Conservation (phyloP, 2,329 filamentous ascomycete genomes). For the Exophiala sp. region DNA sequence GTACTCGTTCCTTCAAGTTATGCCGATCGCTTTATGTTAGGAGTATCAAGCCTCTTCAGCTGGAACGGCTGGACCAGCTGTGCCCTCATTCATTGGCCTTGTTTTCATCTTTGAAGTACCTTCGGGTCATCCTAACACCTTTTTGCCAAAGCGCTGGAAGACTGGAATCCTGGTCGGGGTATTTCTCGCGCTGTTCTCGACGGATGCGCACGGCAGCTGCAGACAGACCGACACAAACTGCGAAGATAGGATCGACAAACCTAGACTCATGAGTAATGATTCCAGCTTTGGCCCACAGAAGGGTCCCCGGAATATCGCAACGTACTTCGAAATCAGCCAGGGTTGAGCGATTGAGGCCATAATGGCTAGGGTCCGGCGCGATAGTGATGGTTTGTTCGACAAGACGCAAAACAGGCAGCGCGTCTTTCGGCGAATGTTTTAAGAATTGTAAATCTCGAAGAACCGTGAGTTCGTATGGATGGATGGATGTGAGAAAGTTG, state of each 20-base stretch:
- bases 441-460: no score
- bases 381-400: no score
- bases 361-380: neutral
- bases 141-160: slow-evolving; percentile 24
- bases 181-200: slow-evolving; percentile 48
- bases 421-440: no score
- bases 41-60: no score
- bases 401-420: no score
- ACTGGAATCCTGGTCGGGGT: slow-evolving; percentile 35
- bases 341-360: slow-evolving; percentile 29
- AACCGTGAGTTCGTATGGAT: no score
- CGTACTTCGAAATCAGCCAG: slow-evolving; percentile 41
- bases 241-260: slow-evolving; percentile 51
- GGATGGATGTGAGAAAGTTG: no score
- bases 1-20: no score
- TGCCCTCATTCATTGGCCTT: no score
- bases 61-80: no score
- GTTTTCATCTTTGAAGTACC: slow-evolving; percentile 20
- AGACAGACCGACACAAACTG: slow-evolving; percentile 47
- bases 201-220: slow-evolving; percentile 51
- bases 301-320: neutral
- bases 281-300: neutral
- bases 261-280: slow-evolving; percentile 30
- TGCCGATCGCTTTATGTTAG: no score
- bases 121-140: slow-evolving; percentile 16